A percentile compares a stretch with the other conserved stretches of the same genome.
Conservation (phyloP, 768 basidiomycete species). For the Cyclocybe aegerita region DNA sequence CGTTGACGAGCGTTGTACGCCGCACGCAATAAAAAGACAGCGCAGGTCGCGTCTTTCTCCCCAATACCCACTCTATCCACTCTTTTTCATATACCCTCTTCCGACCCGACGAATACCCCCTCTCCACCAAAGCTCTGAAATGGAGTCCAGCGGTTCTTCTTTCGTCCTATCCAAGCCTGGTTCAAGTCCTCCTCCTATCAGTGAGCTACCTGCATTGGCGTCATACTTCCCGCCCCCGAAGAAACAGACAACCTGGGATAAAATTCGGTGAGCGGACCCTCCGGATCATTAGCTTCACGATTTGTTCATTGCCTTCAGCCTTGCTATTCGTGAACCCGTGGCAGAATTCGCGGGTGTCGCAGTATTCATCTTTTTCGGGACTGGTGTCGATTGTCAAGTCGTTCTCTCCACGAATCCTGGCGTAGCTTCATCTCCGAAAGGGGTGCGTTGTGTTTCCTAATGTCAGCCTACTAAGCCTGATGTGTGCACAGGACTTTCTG, state of each 20-base stretch:
- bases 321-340: constrained; percentile 51
- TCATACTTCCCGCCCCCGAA: constrained; percentile 17
- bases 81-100: constrained; percentile 9
- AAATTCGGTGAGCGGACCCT: constrained; percentile 11
- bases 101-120: constrained; percentile 2
- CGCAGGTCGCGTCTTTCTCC: constrained; percentile 16
- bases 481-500: constrained; percentile 39
- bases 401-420: constrained; percentile 47
- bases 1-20: background rate
- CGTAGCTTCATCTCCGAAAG: constrained; percentile 51
- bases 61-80: constrained; percentile 11
- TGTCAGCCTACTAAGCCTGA: background rate
- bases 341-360: constrained; percentile 66
- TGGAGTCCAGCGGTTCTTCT: constrained; percentile 13
- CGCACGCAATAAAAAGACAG: constrained; percentile 5
- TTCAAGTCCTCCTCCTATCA: background rate
- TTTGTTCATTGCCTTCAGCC: constrained; percentile 7
- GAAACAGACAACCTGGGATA: constrained; percentile 10
- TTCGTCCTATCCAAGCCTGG: constrained; percentile 9
- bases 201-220: constrained; percentile 7
- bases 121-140: constrained; percentile 6
- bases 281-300: background rate
- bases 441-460: constrained; percentile 36
- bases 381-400: constrained; percentile 57
- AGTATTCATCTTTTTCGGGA: constrained; percentile 59